Conservation (phyloP, 139 green algal genomes). For the Pleodorina starrii region DNA sequence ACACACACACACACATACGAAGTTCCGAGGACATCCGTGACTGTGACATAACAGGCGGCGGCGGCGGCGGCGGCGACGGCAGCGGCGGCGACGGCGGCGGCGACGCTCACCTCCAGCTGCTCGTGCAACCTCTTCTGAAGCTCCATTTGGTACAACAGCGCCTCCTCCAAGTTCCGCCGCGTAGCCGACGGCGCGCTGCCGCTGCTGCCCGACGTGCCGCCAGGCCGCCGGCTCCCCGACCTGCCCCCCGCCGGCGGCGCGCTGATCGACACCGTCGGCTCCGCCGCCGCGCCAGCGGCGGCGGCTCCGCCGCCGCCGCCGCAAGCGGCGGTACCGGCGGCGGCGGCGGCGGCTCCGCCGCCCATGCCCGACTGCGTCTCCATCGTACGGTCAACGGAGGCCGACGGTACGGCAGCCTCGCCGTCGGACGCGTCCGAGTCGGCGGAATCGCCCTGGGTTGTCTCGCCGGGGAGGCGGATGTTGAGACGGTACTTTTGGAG, state of each 20-base stretch:
- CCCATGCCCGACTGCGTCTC: slow-evolving; percentile 13
- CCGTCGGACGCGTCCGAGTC: slow-evolving; percentile 19
- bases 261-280: slow-evolving; percentile 22
- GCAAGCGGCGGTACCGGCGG: too few relatives aligned
- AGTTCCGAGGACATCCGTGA: too few relatives aligned
- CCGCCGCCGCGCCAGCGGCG: neutral
- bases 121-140: slow-evolving; percentile 97
- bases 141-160: slow-evolving; percentile 94
- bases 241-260: neutral
- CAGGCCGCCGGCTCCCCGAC: too few relatives aligned
- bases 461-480: slow-evolving; percentile 76
- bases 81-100: neutral
- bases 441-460: slow-evolving; percentile 15
- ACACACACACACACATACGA: too few relatives aligned
- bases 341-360: too few relatives aligned
- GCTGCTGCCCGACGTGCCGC: slow-evolving; percentile 5
- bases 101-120: slow-evolving; percentile 88
- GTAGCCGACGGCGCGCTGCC: slow-evolving; percentile 16
- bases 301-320: neutral
- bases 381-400: slow-evolving; percentile 21
- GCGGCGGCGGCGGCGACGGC: neutral
- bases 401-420: neutral
- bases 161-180: slow-evolving; percentile 82
- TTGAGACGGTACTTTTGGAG: slow-evolving; percentile 94
- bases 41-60: neutral